Evolutionary conservation across 1,139 yeast genomes (phyloP).

Genomic region (Candida frijolesensis): DNA sequence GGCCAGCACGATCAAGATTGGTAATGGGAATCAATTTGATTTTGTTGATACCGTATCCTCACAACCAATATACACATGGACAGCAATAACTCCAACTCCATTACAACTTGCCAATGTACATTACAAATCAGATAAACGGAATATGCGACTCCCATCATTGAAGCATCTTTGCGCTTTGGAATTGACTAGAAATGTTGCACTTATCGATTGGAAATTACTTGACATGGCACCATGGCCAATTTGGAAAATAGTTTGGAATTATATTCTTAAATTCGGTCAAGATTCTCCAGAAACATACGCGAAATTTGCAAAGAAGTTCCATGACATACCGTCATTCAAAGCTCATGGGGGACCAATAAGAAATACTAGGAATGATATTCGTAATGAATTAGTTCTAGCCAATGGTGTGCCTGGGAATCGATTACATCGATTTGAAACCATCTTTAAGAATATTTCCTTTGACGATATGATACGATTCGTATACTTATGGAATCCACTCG

Average conservation of each 20-base stretch:
- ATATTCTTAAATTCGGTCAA: constrained; percentile 24
- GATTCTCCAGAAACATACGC: constrained; percentile 35
- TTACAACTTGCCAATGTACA: not conserved
- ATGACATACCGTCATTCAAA: constrained; percentile 20
- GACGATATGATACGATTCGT: constrained; percentile 19
- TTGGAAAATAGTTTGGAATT: constrained; percentile 37
- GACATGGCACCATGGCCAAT: constrained; percentile 30
- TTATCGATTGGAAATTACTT: constrained; percentile 24
- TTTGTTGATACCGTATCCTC: constrained; percentile 19
- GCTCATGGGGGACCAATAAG: constrained; percentile 23
- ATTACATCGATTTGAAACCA: constrained; percentile 37
- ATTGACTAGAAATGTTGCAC: constrained; percentile 30
- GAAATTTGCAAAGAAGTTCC: constrained; percentile 30
- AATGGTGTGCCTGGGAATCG: constrained; percentile 9
- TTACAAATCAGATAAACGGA: not conserved
- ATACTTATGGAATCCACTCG: constrained; percentile 18
- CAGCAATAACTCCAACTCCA: constrained; percentile 12
- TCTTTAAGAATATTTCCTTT: constrained; percentile 32
- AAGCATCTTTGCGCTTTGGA: constrained; percentile 29
- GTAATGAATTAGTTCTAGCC: constrained; percentile 2
- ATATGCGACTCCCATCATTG: constrained; percentile 14
- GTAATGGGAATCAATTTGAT: constrained; percentile 11
- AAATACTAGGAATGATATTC: not conserved
- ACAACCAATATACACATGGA: constrained; percentile 24
- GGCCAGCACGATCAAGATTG: constrained; percentile 7